These are phyloP conservation scores for Basipetospora chlamydospora DNA, from an alignment of 2,329 filamentous ascomycete species.

Conservation along the genomic window DNA sequence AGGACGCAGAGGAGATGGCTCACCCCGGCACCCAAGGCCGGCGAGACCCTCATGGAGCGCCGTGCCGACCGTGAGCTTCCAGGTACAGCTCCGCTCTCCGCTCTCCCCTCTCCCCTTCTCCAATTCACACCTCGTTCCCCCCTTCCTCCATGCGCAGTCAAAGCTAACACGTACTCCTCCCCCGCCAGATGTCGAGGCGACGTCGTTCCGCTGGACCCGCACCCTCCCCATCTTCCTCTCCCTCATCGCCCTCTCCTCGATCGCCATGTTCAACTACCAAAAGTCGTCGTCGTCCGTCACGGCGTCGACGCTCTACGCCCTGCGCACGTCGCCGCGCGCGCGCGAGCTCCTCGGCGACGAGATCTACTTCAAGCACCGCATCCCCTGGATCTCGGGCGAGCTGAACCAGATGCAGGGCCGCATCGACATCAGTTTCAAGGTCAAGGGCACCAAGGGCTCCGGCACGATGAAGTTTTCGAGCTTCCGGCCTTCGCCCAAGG, in stretches of 20 bases:
- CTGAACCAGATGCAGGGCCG: constrained; percentile 88
- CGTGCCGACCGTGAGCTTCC: constrained; percentile 52
- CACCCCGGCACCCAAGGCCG: constrained; percentile 40
- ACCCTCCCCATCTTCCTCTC: constrained; percentile 70
- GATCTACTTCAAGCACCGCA: constrained; percentile 64
- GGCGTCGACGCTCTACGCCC: constrained; percentile 77
- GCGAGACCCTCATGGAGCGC: constrained; percentile 50
- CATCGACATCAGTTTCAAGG: constrained; percentile 77
- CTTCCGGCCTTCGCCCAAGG: constrained; percentile 44
- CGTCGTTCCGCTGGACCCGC: constrained; percentile 46
- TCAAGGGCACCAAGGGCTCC: constrained; percentile 59
- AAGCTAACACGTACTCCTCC: not conserved
- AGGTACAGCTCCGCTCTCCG: constrained; percentile 23
- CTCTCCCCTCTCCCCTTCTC: not conserved
- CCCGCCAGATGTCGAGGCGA: constrained; percentile 1
- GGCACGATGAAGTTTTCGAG: constrained; percentile 74
- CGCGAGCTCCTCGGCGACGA: constrained; percentile 72
- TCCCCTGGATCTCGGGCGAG: constrained; percentile 73
- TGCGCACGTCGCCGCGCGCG: constrained; percentile 65
- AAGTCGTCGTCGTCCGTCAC: constrained; percentile 80
- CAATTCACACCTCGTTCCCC: not conserved
- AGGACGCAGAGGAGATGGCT: constrained; percentile 28
- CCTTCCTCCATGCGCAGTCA: not conserved
- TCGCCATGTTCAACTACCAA: constrained; percentile 99
- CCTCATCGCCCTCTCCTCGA: constrained; percentile 53